Evolutionary conservation across 2,329 filamentous ascomycete genomes (phyloP).

Genomic region (Gyromitra esculenta): DNA sequence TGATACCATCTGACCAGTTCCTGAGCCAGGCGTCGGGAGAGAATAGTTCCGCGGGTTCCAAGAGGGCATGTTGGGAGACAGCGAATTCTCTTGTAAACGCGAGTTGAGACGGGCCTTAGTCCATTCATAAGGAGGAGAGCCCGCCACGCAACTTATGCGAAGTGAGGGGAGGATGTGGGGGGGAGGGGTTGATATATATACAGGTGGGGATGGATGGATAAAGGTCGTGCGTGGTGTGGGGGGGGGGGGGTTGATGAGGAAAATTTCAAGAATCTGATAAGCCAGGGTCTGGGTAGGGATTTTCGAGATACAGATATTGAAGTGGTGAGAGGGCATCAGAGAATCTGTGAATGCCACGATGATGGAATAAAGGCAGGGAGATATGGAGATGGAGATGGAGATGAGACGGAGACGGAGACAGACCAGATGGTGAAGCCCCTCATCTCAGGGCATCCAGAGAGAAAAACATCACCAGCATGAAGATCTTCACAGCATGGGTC

Average conservation of each 20-base stretch:
- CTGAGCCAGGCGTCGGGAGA: constrained; percentile 47
- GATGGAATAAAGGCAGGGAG: not conserved
- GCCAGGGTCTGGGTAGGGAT: constrained; percentile 9
- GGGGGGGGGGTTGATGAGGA: constrained; percentile 18
- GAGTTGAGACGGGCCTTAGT: constrained; percentile 47
- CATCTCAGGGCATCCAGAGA: not conserved
- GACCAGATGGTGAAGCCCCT: not conserved
- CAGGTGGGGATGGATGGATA: constrained; percentile 2
- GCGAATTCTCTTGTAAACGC: constrained; percentile 45
- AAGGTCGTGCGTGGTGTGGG: not conserved
- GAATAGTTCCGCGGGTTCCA: constrained; percentile 46
- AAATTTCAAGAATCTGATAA: constrained; percentile 49
- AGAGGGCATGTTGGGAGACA: constrained; percentile 46
- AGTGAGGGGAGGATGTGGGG: constrained; percentile 9
- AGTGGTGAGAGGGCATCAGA: not conserved
- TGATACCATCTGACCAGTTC: constrained; percentile 2
- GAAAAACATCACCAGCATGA: not conserved
- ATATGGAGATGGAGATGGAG: not conserved
- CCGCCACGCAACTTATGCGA: constrained; percentile 42
- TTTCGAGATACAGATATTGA: not conserved
- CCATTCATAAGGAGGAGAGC: constrained; percentile 53
- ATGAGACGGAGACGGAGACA: not conserved
- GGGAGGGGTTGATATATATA: constrained; percentile 8
- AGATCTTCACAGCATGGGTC: not conserved
- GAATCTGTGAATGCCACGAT: not conserved